These are phyloP conservation scores for Solanum aculeatissimum DNA, from an alignment of 305 asterid genomes.

Conservation along the genomic window DNA sequence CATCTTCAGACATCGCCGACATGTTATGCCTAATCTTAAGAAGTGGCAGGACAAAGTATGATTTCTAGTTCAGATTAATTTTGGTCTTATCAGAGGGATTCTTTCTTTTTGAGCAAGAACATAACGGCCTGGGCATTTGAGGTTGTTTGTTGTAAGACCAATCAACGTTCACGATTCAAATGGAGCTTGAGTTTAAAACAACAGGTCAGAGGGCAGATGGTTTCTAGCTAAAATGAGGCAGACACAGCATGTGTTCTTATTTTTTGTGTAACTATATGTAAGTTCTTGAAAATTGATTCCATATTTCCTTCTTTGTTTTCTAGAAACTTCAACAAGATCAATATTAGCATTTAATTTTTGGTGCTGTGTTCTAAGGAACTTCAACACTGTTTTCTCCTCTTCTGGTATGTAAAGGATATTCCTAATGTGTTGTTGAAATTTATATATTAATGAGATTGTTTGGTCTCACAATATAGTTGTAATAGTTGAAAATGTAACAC, in stretches of 20 bases:
- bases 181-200: background rate
- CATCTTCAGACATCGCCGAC: conserved; percentile 29
- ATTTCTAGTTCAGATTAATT: conserved; percentile 10
- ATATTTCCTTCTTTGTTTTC: background rate
- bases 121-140: background rate
- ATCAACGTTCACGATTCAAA: background rate
- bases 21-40: conserved; percentile 30
- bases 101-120: background rate
- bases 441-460: background rate
- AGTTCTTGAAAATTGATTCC: background rate
- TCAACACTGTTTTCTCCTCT: background rate
- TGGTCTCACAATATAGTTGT: background rate
- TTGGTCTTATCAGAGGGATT: background rate
- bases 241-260: background rate
- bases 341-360: background rate
- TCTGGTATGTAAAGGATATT: background rate
- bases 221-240: background rate
- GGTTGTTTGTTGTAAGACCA: background rate
- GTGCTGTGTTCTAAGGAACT: background rate
- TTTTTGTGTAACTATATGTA: background rate
- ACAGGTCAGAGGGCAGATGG: background rate
- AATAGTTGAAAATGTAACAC: background rate
- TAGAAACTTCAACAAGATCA: background rate
- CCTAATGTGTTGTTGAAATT: background rate
- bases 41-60: conserved; percentile 39